Percentiles rank a stretch among this genome's conserved stretches.
phyloP scores from a whole-genome alignment of 1,139 yeast genomes.

The Meyerozyma smithsonii region DNA sequence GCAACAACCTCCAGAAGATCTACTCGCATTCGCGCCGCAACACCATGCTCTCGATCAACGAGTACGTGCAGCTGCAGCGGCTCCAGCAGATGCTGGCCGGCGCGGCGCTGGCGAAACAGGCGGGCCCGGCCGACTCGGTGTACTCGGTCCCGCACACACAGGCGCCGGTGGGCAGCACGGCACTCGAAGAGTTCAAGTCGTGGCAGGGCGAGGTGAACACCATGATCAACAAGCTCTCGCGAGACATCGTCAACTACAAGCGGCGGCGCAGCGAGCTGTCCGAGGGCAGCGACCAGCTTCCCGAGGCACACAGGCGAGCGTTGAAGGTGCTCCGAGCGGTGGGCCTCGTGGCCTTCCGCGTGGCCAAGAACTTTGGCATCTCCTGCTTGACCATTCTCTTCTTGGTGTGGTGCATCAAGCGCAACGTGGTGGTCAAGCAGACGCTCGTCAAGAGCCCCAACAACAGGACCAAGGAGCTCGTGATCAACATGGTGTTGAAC shows the following conservation, averaged over 20 bases:
- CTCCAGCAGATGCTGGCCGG: constrained; percentile 15
- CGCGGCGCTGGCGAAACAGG: background rate
- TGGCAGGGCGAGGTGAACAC: constrained; percentile 46
- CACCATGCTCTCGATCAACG: constrained; percentile 35
- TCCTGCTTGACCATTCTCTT: constrained; percentile 37
- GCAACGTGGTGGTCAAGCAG: constrained; percentile 36
- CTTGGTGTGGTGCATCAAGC: constrained; percentile 41
- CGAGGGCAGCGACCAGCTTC: constrained; percentile 8
- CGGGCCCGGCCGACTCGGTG: constrained; percentile 17
- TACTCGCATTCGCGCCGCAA: constrained; percentile 43
- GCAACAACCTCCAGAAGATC: constrained; percentile 37
- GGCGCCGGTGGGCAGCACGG: constrained; percentile 5
- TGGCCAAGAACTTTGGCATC: constrained; percentile 34
- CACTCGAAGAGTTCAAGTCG: constrained; percentile 34
- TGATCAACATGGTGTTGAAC: constrained; percentile 42
- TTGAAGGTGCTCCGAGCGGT: constrained; percentile 21
- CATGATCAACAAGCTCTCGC: constrained; percentile 35
- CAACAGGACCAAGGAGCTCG: constrained; percentile 32
- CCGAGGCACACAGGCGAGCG: constrained; percentile 20
- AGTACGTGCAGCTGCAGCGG: constrained; percentile 34
- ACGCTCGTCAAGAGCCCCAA: constrained; percentile 35
- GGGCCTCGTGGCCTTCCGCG: constrained; percentile 25
- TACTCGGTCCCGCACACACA: constrained; percentile 19
- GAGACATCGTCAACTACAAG: constrained; percentile 25
- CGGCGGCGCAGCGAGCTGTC: constrained; percentile 4